Evolutionary conservation across 148 eudicot genomes (phyloP), one percentile per base, ranked within the genome.

Genomic region (Rhododendron kiyosumense): DNA sequence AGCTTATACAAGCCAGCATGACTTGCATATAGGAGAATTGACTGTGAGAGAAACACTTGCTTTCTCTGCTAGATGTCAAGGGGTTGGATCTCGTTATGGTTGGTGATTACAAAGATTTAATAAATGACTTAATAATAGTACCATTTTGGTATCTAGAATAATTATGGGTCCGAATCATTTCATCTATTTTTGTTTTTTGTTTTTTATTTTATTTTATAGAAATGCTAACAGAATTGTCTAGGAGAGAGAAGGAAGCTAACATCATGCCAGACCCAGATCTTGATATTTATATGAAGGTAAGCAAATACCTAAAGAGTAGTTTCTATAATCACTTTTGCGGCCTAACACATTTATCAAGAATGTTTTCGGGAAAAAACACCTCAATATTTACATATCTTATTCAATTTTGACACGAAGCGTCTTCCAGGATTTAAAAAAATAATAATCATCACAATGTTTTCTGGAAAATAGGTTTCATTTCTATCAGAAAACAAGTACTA

Each of bases 11-110:
- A 92, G 94, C 46, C 96, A 93, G 71, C 71, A 91, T 88, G 96
- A 93, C 84, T 87, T 93, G 63, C 96, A 93, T 73, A 88, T 90
- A 67, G 93, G 92, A 78, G 93, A 92, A 88, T 22, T 93, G 93
- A 93, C 96, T 17, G 96, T 92, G 24, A 88, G 94, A 87, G 96
- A 93, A 86, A 93, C 96, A 49, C 77, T 93, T 10, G 90, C 91
- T 38, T 93, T 93, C 83, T 92, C 96, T 2, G 93, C 92, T 18
- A 91, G 94, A 86, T 92, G 94, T 65, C 96, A 93, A 89, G 96
- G 96, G 43, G 94, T 92, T 49, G 96, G 96, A 84, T 45, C 91
- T 32, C 87, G 92, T 75, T 91, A 89, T 84, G 96, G 96, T 93
- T 57, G 81, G 89, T 86, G 41, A 71, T 30, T 15, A 5, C 20